These are phyloP conservation scores for Microascus cirrosus DNA, from an alignment of 2,329 filamentous ascomycete species.

Conservation along the genomic window DNA sequence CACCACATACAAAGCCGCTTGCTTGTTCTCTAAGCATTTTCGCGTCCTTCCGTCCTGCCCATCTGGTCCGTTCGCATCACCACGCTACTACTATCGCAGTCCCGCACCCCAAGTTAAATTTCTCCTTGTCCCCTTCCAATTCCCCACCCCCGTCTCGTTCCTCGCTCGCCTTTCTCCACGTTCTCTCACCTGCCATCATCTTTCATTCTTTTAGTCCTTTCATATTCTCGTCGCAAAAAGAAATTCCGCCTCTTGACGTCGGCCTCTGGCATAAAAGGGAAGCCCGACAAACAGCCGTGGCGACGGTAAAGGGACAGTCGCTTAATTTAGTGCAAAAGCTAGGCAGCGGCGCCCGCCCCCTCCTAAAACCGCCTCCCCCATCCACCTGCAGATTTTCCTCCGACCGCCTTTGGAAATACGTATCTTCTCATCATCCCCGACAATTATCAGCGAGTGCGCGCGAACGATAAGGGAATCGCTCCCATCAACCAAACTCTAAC, in stretches of 20 bases:
- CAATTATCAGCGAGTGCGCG: neutral
- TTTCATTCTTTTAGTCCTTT: neutral
- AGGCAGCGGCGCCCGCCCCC: neutral
- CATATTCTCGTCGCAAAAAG: neutral
- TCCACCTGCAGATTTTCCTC: slow-evolving; percentile 4
- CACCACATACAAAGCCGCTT: neutral
- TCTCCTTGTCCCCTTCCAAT: neutral
- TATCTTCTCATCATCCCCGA: neutral
- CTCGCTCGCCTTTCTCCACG: slow-evolving; percentile 1
- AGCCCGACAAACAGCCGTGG: neutral
- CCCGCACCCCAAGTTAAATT: slow-evolving; percentile 3
- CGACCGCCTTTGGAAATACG: slow-evolving; percentile 4
- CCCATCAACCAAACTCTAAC: slow-evolving; percentile 5
- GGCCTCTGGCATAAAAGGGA: neutral
- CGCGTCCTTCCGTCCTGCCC: neutral
- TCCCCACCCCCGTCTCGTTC: neutral
- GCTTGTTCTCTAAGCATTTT: neutral
- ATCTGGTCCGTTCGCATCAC: neutral
- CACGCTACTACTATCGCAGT: slow-evolving; percentile 1
- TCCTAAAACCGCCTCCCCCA: neutral
- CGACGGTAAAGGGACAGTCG: neutral
- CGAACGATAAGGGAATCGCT: slow-evolving; percentile 3
- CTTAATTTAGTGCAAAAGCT: neutral
- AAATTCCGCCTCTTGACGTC: neutral
- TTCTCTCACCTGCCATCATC: neutral